Conservation (phyloP, 176 grass and related monocot species). For the Cocos nucifera region DNA sequence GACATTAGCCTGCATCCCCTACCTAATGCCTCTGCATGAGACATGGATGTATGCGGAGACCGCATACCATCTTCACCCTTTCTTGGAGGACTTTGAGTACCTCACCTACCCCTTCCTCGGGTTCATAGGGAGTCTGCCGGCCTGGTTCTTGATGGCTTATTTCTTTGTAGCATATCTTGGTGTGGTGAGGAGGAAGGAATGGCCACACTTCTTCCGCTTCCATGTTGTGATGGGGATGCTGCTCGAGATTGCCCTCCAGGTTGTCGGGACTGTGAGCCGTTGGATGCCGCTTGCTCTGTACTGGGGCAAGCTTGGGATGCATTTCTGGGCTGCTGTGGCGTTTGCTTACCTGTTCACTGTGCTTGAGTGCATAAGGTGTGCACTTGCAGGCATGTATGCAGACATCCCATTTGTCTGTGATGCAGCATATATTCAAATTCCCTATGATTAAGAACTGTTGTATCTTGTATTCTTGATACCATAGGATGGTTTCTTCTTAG, state of each 20-base stretch:
- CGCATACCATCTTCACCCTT: conserved; percentile 23
- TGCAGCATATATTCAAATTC: conserved; percentile 35
- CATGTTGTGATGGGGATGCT: conserved; percentile 37
- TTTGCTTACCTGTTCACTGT: conserved; percentile 30
- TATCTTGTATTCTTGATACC: too few relatives aligned
- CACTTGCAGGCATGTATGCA: conserved; percentile 24
- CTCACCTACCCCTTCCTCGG: conserved; percentile 22
- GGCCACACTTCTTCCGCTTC: conserved; percentile 29
- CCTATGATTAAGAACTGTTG: conserved; percentile 19
- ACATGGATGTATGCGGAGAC: conserved; percentile 38
- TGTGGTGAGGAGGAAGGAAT: conserved; percentile 25
- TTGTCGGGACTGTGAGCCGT: conserved; percentile 11
- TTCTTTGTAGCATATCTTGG: conserved; percentile 26
- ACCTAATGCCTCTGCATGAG: conserved; percentile 31
- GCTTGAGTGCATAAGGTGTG: conserved; percentile 24
- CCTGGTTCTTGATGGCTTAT: conserved; percentile 28
- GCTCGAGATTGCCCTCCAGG: conserved; percentile 29
- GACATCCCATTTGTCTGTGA: conserved; percentile 30
- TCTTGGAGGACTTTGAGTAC: conserved; percentile 26
- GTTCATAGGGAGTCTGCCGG: conserved; percentile 12
- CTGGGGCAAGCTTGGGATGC: conserved; percentile 31
- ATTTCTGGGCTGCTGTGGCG: conserved; percentile 21
- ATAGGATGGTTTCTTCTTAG: too few relatives aligned
- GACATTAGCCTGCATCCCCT: conserved; percentile 27
- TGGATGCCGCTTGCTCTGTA: conserved; percentile 26